Percentiles rank a stretch among this genome's conserved stretches.
These are phyloP conservation scores for Acanthamoeba culbertsoni DNA, from an alignment of 208 protist genomes.

Conservation along the genomic window DNA sequence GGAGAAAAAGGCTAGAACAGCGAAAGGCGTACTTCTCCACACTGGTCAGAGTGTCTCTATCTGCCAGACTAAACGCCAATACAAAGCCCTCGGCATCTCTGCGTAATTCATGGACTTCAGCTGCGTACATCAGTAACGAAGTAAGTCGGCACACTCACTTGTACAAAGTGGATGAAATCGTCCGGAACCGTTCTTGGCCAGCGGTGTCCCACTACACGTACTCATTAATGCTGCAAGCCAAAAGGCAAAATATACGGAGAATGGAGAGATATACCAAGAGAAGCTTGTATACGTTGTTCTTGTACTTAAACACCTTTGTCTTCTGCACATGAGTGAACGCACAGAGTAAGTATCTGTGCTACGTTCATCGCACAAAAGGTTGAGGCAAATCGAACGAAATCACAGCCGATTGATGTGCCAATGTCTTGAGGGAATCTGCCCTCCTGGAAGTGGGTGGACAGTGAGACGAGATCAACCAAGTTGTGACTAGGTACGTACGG, in stretches of 20 bases:
- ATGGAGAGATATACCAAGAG: neutral
- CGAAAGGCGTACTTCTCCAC: neutral
- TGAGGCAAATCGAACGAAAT: neutral
- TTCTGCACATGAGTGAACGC: neutral
- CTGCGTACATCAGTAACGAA: neutral
- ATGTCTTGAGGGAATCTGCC: neutral
- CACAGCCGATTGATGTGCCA: neutral
- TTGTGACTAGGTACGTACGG: neutral
- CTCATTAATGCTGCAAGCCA: neutral
- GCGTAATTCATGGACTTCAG: neutral
- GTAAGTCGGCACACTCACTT: conserved; percentile 85
- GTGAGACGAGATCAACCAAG: neutral
- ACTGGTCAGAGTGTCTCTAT: neutral
- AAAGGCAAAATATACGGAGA: neutral
- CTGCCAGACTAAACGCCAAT: neutral
- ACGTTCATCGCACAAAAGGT: neutral
- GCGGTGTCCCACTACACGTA: neutral
- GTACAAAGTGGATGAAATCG: conserved; percentile 95
- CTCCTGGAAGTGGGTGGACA: neutral
- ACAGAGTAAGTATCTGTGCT: too few relatives aligned
- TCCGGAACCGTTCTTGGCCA: conserved; percentile 90
- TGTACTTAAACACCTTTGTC: conserved; percentile 33
- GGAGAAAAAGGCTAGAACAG: neutral
- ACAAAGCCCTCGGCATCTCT: neutral
- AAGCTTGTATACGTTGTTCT: neutral